These are phyloP conservation scores for Beta lomatogona DNA, from an alignment of 179 eudicot species.

Conservation along the genomic window DNA sequence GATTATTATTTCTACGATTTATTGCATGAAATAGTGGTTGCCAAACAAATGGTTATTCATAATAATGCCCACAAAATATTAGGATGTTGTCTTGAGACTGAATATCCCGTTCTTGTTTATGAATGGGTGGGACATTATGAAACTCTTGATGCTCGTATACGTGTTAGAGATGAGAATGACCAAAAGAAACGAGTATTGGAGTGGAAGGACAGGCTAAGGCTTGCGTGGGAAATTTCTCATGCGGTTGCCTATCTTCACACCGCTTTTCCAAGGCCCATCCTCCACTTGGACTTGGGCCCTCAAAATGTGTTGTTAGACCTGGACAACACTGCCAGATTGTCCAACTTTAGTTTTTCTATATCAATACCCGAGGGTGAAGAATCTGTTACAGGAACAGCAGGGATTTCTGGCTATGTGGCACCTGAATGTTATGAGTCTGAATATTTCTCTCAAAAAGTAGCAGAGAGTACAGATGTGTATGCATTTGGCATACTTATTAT, in stretches of 20 bases:
- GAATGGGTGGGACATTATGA: too few species aligned
- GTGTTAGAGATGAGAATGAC: too few species aligned
- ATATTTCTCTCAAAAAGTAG: not conserved
- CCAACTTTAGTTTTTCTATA: not conserved
- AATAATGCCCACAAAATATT: too few species aligned
- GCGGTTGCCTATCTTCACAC: too few species aligned
- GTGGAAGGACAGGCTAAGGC: too few species aligned
- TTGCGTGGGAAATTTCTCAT: too few species aligned
- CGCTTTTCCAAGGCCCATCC: not conserved
- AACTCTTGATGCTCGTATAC: too few species aligned
- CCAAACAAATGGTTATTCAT: constrained; percentile 14
- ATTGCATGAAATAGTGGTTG: constrained; percentile 8
- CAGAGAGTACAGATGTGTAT: not conserved
- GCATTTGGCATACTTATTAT: not conserved
- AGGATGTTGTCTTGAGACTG: too few species aligned
- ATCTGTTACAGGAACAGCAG: not conserved
- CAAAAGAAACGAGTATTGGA: too few species aligned
- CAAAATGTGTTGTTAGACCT: not conserved
- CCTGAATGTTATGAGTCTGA: too few species aligned
- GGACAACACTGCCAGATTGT: not conserved
- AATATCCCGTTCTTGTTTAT: too few species aligned
- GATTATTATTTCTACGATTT: not conserved
- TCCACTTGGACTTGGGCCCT: not conserved
- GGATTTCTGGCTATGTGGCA: not conserved
- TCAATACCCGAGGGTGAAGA: not conserved